Base-by-base conservation (phyloP, 352 stramenopile species). In the Pythium chondricola region DNA sequence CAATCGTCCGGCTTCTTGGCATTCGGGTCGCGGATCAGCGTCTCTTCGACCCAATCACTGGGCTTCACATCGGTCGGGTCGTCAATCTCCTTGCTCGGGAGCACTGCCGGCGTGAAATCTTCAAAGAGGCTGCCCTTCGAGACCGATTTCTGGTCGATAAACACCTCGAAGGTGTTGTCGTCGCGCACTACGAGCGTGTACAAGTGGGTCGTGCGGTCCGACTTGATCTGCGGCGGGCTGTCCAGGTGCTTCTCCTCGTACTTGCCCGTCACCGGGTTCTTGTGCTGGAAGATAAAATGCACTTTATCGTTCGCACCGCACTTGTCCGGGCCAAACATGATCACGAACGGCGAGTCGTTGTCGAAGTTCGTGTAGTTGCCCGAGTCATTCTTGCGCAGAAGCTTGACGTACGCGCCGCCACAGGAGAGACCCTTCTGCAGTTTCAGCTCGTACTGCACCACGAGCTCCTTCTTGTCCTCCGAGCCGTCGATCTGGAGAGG, bases 291-390 rank as follows among this genome's bases (percentile, higher is more conserved):
- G 52, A 98, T 98, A 24, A 98, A 88, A 50, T 98, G 93, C 48
- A 96, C 81, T 60, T 97, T 97, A 65, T 98, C 91, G 58, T 69
- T 97, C 11, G 69, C 59, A 32, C 93, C 93, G 59, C 93, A 98
- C 52, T 95, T 95, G 65, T 98, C 93, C 1, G 93, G 93, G 0
- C 93, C 93, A 66, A 98, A 98, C 93, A 98, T 98, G 66, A 98
- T 84, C 47, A 87, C 79, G 53, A 97, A 98, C 24, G 89, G 91
- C 39, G 87, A 91, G 25, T 71, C 53, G 58, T 96, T 81, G 43
- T 77, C 83, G 43, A 97, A 87, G 35, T 67, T 53, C n/a, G 58
- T 72, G 18, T 79, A 74, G 51, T 88, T 66, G 3, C 56, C 52
- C 7, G 67, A 39, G 6, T 67, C 48, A n/a, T 80, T 65, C n/a